Base-by-base conservation (phyloP, 106 monocot species). In the Posidonia australis region DNA sequence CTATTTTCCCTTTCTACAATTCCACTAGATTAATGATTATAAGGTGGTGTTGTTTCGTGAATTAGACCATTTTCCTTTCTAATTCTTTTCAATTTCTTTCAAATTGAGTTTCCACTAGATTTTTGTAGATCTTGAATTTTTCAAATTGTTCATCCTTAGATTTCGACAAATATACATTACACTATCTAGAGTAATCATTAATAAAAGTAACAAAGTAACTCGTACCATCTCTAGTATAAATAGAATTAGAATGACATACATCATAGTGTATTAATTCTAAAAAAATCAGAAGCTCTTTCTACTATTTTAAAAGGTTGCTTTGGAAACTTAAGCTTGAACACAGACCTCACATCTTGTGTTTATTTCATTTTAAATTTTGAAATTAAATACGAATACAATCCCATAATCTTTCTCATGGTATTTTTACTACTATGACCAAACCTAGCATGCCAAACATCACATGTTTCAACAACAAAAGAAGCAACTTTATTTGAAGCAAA, bases 71-170 rank as follows among this genome's bases (percentile, higher is more conserved):
- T n/a, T n/a, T n/a, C 31, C 10, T 19, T 58, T 48, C 36, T 13
- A 10, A 25, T 54, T 21, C 20, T 54, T 0, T 10, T 54, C n/a
- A n/a, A n/a, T n/a, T n/a, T n/a, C n/a, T n/a, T 54, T 27, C 18
- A 3, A 51, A 2, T 36, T 62, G 41, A 41, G 36, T 71, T 51
- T 71, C 62, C 6, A 41, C 32, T 51, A 51, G 17, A 22, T 26
- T 45, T 24, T 52, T 62, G 36, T 62, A 62, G 10, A 42, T 21
- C 23, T 32, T 61, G 31, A 70, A 70, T n/a, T n/a, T 19, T 31
- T 61, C 51, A 30, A 61, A 1, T 17, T 10, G 7, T 0, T 47
- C 70, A 71, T 71, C 61, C 28, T 59, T 59, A n/a, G 29, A 3
- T 59, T 18, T 31, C 13, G 16, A 16, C 3, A 59, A 59, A 59